A percentile compares a stretch with the other conserved stretches of the same genome.
phyloP scores from a whole-genome alignment of 371 early-diverging fungal species.

The Chytridiales sp. region DNA sequence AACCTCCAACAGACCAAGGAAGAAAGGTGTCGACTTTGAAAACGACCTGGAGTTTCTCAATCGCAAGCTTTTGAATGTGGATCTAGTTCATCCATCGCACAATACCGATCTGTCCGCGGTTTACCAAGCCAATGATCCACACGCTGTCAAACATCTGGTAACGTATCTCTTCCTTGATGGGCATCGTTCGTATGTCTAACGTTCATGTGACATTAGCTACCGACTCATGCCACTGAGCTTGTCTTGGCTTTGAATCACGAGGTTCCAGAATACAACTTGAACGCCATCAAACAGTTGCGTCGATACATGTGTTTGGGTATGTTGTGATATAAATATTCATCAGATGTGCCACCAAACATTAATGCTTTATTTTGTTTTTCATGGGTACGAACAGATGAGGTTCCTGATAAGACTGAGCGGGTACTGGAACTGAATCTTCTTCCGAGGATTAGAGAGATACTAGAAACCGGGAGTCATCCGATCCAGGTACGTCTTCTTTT shows the following conservation, averaged over 20 bases:
- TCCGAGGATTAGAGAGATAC: constrained; percentile 12
- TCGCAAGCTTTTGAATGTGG: constrained; percentile 25
- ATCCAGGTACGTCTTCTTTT: constrained; percentile 17
- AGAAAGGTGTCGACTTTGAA: constrained; percentile 25
- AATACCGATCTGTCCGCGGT: background rate
- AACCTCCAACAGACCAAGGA: constrained; percentile 17
- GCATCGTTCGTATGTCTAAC: background rate
- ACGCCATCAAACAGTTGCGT: constrained; percentile 26
- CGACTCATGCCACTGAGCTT: constrained; percentile 13
- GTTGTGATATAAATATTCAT: constrained; percentile 1
- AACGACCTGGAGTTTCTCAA: constrained; percentile 27
- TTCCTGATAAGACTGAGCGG: constrained; percentile 24
- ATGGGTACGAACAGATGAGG: constrained; percentile 13
- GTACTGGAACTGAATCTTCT: constrained; percentile 22
- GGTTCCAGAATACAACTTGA: constrained; percentile 22
- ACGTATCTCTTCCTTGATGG: background rate
- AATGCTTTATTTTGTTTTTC: background rate
- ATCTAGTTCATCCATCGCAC: background rate
- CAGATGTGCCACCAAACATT: background rate
- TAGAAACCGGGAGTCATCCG: background rate
- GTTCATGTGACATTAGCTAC: constrained; percentile 14
- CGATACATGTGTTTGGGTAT: constrained; percentile 31
- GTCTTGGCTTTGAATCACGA: constrained; percentile 14
- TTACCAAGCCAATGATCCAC: constrained; percentile 11
- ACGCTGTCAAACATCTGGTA: constrained; percentile 18